Conservation (phyloP, 208 protist species). For the Crithidia bombi region DNA sequence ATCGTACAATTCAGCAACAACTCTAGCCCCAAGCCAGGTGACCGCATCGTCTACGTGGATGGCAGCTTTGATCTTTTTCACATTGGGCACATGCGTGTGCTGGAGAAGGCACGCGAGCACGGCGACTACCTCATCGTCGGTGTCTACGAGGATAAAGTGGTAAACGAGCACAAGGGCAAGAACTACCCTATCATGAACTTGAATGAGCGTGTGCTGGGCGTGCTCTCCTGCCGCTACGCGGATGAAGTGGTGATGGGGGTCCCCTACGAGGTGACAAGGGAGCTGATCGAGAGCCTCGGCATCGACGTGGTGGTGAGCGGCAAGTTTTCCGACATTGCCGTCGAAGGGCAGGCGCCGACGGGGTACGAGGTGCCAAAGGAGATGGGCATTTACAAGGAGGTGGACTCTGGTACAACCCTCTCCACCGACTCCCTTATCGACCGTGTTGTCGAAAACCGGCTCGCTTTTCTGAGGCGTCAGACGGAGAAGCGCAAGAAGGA, state of each 20-base stretch:
- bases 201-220: slow-evolving; percentile 96
- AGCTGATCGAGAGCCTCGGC: slow-evolving; percentile 92
- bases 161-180: slow-evolving; percentile 90
- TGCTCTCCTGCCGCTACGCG: slow-evolving; percentile 97
- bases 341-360: slow-evolving; percentile 4
- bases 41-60: slow-evolving; percentile 97
- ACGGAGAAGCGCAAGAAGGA: slow-evolving; percentile 74
- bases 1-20: slow-evolving; percentile 97
- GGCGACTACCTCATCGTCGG: slow-evolving; percentile 97
- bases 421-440: slow-evolving; percentile 84
- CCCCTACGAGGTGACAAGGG: slow-evolving; percentile 91
- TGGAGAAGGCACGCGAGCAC: slow-evolving; percentile 92
- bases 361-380: slow-evolving; percentile 74
- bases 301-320: slow-evolving; percentile 90
- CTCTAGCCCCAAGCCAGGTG: slow-evolving; percentile 60
- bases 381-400: slow-evolving; percentile 83
- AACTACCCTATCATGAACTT: slow-evolving; percentile 99
- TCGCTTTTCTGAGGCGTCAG: slow-evolving; percentile 77
- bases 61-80: slow-evolving; percentile 98
- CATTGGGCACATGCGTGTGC: slow-evolving; percentile 93
- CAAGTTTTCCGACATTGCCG: slow-evolving; percentile 41
- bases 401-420: slow-evolving; percentile 62
- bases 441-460: slow-evolving; percentile 76
- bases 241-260: slow-evolving; percentile 99
- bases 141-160: slow-evolving; percentile 94